These are phyloP conservation scores for Fusarium sp. DNA, from an alignment of 2,329 filamentous ascomycete genomes.

Conservation along the genomic window DNA sequence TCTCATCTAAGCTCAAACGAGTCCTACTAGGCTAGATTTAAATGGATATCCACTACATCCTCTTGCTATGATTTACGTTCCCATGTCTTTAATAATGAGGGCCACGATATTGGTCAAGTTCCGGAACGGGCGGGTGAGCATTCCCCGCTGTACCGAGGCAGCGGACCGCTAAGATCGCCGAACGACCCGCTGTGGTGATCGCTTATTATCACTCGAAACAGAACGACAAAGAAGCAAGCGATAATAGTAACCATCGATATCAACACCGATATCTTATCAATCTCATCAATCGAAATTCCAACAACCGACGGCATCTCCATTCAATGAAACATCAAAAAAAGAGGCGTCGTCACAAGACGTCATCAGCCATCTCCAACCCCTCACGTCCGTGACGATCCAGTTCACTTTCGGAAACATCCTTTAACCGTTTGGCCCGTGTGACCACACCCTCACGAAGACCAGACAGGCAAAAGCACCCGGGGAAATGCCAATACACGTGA, in stretches of 20 bases:
- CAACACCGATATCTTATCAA: neutral
- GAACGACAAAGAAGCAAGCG: neutral
- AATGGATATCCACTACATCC: neutral
- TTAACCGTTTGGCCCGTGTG: neutral
- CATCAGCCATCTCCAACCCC: conserved; percentile 12
- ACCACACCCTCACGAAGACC: conserved; percentile 6
- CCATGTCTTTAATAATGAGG: neutral
- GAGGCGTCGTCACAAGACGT: conserved; percentile 3
- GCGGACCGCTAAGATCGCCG: neutral
- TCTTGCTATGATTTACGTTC: neutral
- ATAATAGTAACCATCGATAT: neutral
- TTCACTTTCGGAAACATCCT: conserved; percentile 14
- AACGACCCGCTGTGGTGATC: neutral
- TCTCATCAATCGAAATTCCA: neutral
- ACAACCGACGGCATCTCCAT: neutral
- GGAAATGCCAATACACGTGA: conserved; percentile 15
- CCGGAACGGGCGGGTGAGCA: neutral
- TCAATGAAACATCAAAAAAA: neutral
- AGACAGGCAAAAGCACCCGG: neutral
- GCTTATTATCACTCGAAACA: neutral
- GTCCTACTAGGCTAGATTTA: neutral
- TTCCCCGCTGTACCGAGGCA: neutral
- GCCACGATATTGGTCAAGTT: neutral
- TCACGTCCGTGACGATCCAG: conserved; percentile 13
- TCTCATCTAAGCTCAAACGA: too few relatives aligned